Conservation (phyloP, 2,329 filamentous ascomycete species). For the Diaporthe humulicola region DNA sequence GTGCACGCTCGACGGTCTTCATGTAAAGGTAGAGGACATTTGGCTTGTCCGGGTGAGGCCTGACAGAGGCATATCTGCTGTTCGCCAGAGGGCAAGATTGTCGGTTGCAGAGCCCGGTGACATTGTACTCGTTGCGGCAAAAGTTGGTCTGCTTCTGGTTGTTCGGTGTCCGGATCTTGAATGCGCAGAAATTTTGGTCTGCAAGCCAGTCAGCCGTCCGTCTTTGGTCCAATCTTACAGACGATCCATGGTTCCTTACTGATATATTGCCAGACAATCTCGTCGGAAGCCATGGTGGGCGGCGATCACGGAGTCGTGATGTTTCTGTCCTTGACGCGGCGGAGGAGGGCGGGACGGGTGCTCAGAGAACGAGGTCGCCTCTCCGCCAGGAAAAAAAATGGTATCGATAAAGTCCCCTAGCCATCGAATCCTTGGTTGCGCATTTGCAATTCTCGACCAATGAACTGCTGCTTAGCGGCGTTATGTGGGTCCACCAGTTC, state of each 20-base stretch:
- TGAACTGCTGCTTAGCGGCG: not conserved
- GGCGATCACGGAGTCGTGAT: conserved; percentile 15
- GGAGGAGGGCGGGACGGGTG: conserved; percentile 36
- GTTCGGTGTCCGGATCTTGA: conserved; percentile 84
- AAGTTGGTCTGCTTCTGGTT: conserved; percentile 83
- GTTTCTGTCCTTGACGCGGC: conserved; percentile 1
- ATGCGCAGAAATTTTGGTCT: conserved; percentile 87
- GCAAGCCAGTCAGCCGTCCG: not conserved
- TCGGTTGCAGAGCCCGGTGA: conserved; percentile 84
- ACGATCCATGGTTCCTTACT: not conserved
- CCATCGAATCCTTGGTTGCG: conserved; percentile 36
- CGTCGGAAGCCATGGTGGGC: conserved; percentile 84
- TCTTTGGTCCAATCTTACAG: not conserved
- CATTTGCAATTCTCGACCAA: conserved; percentile 34
- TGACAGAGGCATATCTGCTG: conserved; percentile 91
- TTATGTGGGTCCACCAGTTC: not conserved
- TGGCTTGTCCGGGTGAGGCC: conserved; percentile 73
- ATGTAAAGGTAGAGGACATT: conserved; percentile 88
- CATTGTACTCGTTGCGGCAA: conserved; percentile 95
- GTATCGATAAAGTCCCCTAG: conserved; percentile 38
- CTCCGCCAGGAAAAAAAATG: conserved; percentile 35
- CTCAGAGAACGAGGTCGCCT: conserved; percentile 5
- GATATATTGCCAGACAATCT: conserved; percentile 86
- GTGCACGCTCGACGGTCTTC: conserved; percentile 91
- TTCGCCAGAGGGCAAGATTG: conserved; percentile 94